Conservation (phyloP, 306 rosid species). For the Ochetophila trinervis region DNA sequence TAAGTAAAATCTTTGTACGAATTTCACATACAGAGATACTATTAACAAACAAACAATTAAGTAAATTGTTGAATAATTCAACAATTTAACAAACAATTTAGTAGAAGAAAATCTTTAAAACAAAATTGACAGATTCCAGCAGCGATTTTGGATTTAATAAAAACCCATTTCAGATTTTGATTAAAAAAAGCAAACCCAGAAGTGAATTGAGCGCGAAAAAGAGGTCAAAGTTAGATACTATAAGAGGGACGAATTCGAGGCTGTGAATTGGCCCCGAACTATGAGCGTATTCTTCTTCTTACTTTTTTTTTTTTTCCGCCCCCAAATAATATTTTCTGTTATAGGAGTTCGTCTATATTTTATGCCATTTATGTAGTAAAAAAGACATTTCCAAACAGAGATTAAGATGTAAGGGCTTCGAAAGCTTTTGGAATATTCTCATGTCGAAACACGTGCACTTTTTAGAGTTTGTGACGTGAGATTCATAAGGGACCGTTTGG, state of each 20-base stretch:
- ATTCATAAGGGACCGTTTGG: slow-evolving; percentile 4
- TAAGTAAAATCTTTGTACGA: slow-evolving; percentile 3
- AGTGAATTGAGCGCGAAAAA: slow-evolving; percentile 8
- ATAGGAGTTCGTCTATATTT: not conserved
- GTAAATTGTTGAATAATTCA: not conserved
- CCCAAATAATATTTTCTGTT: not conserved
- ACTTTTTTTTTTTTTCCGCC: not conserved
- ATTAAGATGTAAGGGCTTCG: slow-evolving; percentile 6
- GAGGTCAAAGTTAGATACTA: slow-evolving; percentile 10
- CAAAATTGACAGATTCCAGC: not conserved
- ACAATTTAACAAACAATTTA: slow-evolving; percentile 7
- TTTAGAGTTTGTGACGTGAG: not conserved
- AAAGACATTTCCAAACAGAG: slow-evolving; percentile 25
- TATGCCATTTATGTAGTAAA: not conserved
- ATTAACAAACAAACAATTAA: too few species aligned
- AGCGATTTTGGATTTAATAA: not conserved
- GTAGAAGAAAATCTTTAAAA: not conserved
- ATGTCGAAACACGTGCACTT: slow-evolving; percentile 16
- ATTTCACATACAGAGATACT: slow-evolving; percentile 14
- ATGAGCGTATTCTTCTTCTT: not conserved
- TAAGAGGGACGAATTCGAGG: not conserved
- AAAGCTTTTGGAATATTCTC: slow-evolving; percentile 17
- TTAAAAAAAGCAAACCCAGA: slow-evolving; percentile 12
- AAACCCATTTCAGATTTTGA: slow-evolving; percentile 22
- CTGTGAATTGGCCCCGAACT: slow-evolving; percentile 5